Conservation (phyloP, 768 basidiomycete genomes). For the Tremella mesenterica region DNA sequence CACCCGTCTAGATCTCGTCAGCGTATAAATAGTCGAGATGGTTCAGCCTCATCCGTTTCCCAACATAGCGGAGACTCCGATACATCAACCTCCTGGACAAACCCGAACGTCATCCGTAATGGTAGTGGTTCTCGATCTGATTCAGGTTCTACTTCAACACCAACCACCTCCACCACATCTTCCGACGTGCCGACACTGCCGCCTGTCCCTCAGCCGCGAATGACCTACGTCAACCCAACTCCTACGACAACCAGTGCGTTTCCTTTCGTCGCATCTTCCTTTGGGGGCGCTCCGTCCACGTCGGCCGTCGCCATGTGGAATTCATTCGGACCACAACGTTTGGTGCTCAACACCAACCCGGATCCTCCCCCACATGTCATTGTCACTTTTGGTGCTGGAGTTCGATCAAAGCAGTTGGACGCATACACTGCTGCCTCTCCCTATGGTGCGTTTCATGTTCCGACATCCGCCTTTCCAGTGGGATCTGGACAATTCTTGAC, state of each 20-base stretch:
- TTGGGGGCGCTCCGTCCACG: conserved; percentile 13
- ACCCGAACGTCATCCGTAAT: too few relatives aligned
- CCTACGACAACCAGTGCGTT: conserved; percentile 15
- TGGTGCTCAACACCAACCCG: conserved; percentile 23
- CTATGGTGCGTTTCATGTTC: conserved; percentile 41
- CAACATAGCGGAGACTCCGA: background rate
- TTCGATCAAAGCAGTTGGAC: conserved; percentile 76
- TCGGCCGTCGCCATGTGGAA: background rate
- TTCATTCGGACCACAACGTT: conserved; percentile 7
- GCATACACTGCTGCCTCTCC: conserved; percentile 55
- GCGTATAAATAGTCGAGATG: background rate
- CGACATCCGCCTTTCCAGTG: conserved; percentile 45
- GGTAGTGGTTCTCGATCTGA: background rate
- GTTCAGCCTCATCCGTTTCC: too few relatives aligned
- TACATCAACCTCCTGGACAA: background rate
- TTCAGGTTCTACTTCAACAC: background rate
- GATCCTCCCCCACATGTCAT: conserved; percentile 58
- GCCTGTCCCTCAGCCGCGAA: conserved; percentile 5
- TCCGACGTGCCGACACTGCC: background rate
- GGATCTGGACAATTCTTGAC: conserved; percentile 45
- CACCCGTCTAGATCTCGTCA: background rate
- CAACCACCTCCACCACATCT: background rate
- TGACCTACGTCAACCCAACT: conserved; percentile 39
- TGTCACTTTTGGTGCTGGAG: conserved; percentile 78
- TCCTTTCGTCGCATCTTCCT: conserved; percentile 20